These are phyloP conservation scores for Colletotrichum cordylinicola DNA, from an alignment of 2,329 filamentous ascomycete genomes.

Conservation along the genomic window DNA sequence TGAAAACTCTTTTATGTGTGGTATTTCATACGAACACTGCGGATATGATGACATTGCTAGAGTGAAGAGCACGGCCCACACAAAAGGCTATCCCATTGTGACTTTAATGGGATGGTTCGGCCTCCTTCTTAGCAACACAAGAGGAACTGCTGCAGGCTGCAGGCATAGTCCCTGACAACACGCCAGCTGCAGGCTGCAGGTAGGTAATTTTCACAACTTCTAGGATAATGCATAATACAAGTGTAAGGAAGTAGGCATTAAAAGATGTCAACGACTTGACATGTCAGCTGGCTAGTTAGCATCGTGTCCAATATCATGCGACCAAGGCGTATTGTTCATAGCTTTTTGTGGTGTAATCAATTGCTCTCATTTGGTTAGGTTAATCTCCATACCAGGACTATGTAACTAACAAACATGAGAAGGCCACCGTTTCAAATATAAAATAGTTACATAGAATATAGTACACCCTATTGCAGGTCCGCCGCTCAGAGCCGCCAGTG, in stretches of 20 bases:
- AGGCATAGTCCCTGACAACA: not conserved
- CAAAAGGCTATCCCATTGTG: not conserved
- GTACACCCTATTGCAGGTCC: not conserved
- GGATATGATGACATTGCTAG: not conserved
- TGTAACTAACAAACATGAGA: not conserved
- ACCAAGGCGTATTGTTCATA: conserved; percentile 24
- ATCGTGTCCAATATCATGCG: not conserved
- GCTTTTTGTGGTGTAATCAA: not conserved
- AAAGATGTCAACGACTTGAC: not conserved
- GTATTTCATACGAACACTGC: not conserved
- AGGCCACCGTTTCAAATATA: not conserved
- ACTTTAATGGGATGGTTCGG: not conserved
- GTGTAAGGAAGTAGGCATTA: not conserved
- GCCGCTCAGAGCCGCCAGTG: not conserved
- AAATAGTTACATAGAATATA: not conserved
- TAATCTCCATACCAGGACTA: not conserved
- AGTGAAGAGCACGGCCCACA: not conserved
- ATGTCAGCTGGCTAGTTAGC: not conserved
- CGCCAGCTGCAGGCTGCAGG: not conserved
- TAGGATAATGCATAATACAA: not conserved
- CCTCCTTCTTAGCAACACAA: not conserved
- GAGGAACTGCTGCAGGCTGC: not conserved
- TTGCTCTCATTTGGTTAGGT: not conserved
- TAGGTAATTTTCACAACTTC: not conserved
- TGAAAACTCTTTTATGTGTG: not conserved